A percentile compares a stretch with the other conserved stretches of the same genome.
Evolutionary conservation across 345 rosid genomes (phyloP).

Genomic region (Lenwebbia sp.): DNA sequence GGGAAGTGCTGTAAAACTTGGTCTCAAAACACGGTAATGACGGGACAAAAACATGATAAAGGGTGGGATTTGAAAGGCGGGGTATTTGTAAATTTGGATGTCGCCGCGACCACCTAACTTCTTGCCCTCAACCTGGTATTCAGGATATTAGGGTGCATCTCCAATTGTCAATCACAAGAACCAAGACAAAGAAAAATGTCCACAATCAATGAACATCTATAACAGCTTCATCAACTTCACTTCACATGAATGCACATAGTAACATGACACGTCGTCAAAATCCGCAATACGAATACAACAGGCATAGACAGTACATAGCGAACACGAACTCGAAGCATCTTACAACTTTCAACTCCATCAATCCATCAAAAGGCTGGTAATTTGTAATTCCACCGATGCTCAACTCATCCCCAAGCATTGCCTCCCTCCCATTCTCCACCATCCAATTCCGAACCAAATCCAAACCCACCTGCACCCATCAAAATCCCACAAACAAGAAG

Average conservation of each 20-base stretch:
- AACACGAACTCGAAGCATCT: slow-evolving; percentile 1
- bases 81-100: not conserved
- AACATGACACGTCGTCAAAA: not conserved
- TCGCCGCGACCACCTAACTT: not conserved
- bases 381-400: slow-evolving; percentile 50
- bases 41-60: not conserved
- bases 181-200: not conserved
- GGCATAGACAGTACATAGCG: not conserved
- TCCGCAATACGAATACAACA: not conserved
- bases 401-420: slow-evolving; percentile 30
- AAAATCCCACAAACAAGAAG: not conserved
- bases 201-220: not conserved
- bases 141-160: not conserved
- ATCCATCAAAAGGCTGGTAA: slow-evolving; percentile 66
- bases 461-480: slow-evolving; percentile 26
- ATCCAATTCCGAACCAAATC: slow-evolving; percentile 57
- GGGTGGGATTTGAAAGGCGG: not conserved
- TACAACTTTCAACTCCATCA: slow-evolving; percentile 76
- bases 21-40: not conserved
- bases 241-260: not conserved
- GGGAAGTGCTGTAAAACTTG: not conserved
- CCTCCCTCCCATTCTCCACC: slow-evolving; percentile 40
- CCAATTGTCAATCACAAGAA: not conserved
- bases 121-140: not conserved
- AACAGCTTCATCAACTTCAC: not conserved